phyloP scores from a whole-genome alignment of 179 eudicot genomes.

The Silene noctiflora region DNA sequence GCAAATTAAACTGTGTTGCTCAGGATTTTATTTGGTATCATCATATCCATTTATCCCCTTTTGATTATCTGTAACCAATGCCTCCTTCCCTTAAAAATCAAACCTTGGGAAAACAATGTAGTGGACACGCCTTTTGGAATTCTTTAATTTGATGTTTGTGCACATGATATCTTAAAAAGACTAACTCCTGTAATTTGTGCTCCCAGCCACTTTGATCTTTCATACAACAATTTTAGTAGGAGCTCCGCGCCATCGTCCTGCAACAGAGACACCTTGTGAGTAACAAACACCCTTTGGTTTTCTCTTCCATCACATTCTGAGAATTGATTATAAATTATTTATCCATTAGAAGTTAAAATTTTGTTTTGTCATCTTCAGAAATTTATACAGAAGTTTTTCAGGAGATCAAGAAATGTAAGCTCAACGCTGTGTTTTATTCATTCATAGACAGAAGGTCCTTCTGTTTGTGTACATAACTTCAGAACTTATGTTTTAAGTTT shows the following conservation, averaged over 20 bases:
- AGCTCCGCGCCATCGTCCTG: conserved; percentile 28
- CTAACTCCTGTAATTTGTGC: conserved; percentile 15
- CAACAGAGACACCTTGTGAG: conserved; percentile 35
- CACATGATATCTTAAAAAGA: background rate
- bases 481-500: background rate
- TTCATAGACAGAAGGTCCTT: background rate
- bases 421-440: background rate
- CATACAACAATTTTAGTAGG: conserved; percentile 39
- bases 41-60: background rate
- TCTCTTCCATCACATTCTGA: conserved; percentile 9
- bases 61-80: too few relatives aligned
- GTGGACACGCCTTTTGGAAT: background rate
- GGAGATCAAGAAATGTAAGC: conserved; percentile 29
- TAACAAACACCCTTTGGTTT: background rate
- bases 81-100: too few relatives aligned
- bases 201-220: conserved; percentile 41
- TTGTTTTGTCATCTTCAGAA: conserved; percentile 26
- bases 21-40: background rate
- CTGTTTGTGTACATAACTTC: background rate
- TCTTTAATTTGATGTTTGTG: background rate
- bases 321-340: background rate
- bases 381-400: conserved; percentile 37
- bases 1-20: too few relatives aligned
- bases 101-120: too few relatives aligned
- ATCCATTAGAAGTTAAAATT: conserved; percentile 8